These are phyloP conservation scores for Calonectria crousiana DNA, from an alignment of 2,329 filamentous ascomycete species.

Conservation along the genomic window DNA sequence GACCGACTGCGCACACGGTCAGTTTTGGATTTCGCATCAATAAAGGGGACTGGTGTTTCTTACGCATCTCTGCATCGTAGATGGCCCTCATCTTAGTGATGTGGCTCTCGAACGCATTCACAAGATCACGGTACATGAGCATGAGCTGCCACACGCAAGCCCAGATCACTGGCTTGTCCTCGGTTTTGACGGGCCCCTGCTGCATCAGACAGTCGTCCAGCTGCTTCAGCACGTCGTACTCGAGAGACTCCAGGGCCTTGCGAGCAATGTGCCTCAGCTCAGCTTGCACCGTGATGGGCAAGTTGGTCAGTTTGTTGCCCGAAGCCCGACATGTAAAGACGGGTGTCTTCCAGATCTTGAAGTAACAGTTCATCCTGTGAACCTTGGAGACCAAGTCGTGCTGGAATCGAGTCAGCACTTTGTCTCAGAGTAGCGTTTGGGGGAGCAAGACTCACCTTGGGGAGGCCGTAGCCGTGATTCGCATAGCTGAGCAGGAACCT, in stretches of 20 bases:
- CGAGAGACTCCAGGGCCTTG: conserved; percentile 51
- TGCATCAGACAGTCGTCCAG: conserved; percentile 55
- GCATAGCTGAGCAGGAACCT: conserved; percentile 54
- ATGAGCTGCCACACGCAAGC: conserved; percentile 63
- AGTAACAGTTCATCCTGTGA: conserved; percentile 62
- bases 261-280: conserved; percentile 55
- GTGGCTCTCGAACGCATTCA: conserved; percentile 46
- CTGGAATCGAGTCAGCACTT: conserved; percentile 46
- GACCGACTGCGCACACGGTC: conserved; percentile 25
- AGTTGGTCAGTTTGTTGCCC: conserved; percentile 50
- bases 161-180: conserved; percentile 61
- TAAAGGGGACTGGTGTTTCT: neutral
- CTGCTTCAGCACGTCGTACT: conserved; percentile 55
- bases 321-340: conserved; percentile 57
- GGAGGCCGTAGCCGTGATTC: conserved; percentile 51
- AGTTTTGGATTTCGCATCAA: conserved; percentile 11
- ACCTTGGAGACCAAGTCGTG: conserved; percentile 57
- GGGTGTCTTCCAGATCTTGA: conserved; percentile 60
- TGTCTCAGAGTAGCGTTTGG: neutral
- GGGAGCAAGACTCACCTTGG: conserved; percentile 51
- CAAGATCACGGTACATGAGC: conserved; percentile 60
- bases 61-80: conserved; percentile 42
- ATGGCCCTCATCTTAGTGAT: conserved; percentile 39
- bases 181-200: conserved; percentile 51
- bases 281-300: conserved; percentile 56